phyloP scores from a whole-genome alignment of 768 basidiomycete species.

The Multifurca ochricompacta region DNA sequence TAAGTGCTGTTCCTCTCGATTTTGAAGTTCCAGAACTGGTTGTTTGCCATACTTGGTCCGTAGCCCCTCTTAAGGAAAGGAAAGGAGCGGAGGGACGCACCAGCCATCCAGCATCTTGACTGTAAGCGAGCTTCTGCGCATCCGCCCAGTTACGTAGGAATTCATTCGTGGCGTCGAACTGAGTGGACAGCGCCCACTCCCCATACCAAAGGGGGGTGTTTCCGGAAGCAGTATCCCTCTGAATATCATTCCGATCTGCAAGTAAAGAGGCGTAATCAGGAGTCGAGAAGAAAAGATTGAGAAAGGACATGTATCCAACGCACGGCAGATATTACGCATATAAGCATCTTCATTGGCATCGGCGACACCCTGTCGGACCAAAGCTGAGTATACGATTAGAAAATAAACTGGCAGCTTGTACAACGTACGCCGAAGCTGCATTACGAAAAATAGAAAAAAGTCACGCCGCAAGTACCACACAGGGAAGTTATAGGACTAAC shows the following conservation, averaged over 20 bases:
- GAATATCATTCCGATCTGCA: slow-evolving; percentile 53
- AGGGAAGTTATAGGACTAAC: slow-evolving; percentile 32
- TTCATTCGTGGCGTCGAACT: slow-evolving; percentile 52
- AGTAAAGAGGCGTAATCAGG: not conserved
- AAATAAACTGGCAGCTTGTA: not conserved
- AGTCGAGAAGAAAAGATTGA: not conserved
- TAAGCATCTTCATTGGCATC: slow-evolving; percentile 58
- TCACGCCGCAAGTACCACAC: not conserved
- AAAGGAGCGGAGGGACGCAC: slow-evolving; percentile 32
- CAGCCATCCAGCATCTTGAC: slow-evolving; percentile 56
- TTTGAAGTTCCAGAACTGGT: slow-evolving; percentile 72
- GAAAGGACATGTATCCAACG: slow-evolving; percentile 20
- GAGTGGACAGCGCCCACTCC: slow-evolving; percentile 57
- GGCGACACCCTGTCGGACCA: slow-evolving; percentile 54
- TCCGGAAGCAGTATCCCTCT: slow-evolving; percentile 36
- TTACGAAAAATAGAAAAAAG: not conserved
- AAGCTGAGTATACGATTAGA: not conserved
- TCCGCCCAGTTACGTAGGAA: slow-evolving; percentile 67
- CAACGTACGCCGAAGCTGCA: slow-evolving; percentile 49
- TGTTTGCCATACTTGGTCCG: slow-evolving; percentile 17
- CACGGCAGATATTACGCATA: slow-evolving; percentile 62
- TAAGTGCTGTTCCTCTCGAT: slow-evolving; percentile 47
- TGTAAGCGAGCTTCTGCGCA: slow-evolving; percentile 62
- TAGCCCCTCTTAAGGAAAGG: not conserved
- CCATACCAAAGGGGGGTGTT: slow-evolving; percentile 47